Percentiles rank a stretch among this genome's conserved stretches.
Conservation (phyloP, 2,329 filamentous ascomycete genomes). For the Xylaria hypoxylon region DNA sequence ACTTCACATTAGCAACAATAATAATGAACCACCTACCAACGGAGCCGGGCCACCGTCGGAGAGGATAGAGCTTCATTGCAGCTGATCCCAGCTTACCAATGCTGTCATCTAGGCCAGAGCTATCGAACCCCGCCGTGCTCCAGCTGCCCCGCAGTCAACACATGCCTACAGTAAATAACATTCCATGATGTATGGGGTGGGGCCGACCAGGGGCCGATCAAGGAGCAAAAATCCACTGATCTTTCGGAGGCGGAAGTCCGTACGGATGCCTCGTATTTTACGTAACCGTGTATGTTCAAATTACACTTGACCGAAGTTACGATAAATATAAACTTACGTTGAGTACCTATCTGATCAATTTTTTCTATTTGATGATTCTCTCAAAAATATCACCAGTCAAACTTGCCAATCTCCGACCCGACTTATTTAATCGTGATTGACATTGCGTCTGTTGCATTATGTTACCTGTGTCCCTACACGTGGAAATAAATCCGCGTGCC, state of each 20-base stretch:
- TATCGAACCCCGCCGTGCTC: constrained; percentile 29
- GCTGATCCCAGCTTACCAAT: constrained; percentile 34
- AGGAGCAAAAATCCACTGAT: constrained; percentile 2
- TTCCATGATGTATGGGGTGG: constrained; percentile 5
- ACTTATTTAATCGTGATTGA: constrained; percentile 10
- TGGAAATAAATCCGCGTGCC: background rate
- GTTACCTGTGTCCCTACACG: constrained; percentile 6
- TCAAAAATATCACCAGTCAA: background rate
- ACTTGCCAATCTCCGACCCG: background rate
- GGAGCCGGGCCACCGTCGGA: constrained; percentile 29
- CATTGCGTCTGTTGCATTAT: constrained; percentile 15
- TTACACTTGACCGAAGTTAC: background rate
- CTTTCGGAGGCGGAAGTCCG: constrained; percentile 40
- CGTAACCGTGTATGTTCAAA: constrained; percentile 2
- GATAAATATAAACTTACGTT: background rate
- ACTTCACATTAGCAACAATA: background rate
- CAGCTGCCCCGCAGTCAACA: constrained; percentile 29
- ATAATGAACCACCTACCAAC: too few species aligned
- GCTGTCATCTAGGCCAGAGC: constrained; percentile 15
- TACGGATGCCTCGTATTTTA: constrained; percentile 12
- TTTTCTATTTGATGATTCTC: background rate
- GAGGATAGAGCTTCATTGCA: constrained; percentile 20
- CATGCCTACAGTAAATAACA: background rate
- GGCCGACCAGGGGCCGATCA: background rate
- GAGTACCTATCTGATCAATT: background rate